Percentiles rank a stretch among this genome's conserved stretches.
These are phyloP conservation scores for Bruguiera sexangula DNA, from an alignment of 345 rosid genomes.

Conservation along the genomic window DNA sequence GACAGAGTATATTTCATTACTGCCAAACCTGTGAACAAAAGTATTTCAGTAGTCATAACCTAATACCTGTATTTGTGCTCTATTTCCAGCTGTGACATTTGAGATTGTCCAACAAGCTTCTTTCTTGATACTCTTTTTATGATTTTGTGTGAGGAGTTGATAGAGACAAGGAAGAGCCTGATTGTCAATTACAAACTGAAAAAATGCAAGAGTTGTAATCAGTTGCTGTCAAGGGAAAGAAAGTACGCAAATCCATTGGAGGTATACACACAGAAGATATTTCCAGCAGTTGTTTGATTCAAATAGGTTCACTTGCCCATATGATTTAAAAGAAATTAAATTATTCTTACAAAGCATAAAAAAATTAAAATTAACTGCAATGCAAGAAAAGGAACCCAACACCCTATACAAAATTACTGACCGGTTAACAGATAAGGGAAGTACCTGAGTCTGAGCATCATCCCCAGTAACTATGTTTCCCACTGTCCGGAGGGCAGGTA, in stretches of 20 bases:
- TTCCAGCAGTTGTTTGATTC: background rate
- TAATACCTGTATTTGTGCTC: slow-evolving; percentile 31
- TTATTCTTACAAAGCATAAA: background rate
- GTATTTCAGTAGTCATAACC: background rate
- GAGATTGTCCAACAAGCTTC: slow-evolving; percentile 37
- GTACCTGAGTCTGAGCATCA: slow-evolving; percentile 41
- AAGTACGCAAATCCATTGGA: background rate
- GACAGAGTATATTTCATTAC: background rate
- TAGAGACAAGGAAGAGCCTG: slow-evolving; percentile 28
- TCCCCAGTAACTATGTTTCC: slow-evolving; percentile 39
- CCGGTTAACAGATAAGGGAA: background rate
- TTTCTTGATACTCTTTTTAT: slow-evolving; percentile 25
- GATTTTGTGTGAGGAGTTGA: slow-evolving; percentile 30
- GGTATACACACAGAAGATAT: background rate
- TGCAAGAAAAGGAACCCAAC: background rate
- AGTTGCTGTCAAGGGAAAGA: background rate
- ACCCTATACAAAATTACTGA: background rate
- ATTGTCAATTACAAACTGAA: slow-evolving; percentile 28
- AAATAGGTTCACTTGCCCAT: background rate
- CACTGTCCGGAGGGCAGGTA: slow-evolving; percentile 35
- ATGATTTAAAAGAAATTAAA: background rate
- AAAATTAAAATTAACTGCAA: background rate
- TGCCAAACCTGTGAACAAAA: background rate
- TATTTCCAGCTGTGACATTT: slow-evolving; percentile 32
- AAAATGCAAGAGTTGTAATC: background rate